phyloP scores from a whole-genome alignment of 1,139 yeast species.

The Scheffersomyces quercinus region DNA sequence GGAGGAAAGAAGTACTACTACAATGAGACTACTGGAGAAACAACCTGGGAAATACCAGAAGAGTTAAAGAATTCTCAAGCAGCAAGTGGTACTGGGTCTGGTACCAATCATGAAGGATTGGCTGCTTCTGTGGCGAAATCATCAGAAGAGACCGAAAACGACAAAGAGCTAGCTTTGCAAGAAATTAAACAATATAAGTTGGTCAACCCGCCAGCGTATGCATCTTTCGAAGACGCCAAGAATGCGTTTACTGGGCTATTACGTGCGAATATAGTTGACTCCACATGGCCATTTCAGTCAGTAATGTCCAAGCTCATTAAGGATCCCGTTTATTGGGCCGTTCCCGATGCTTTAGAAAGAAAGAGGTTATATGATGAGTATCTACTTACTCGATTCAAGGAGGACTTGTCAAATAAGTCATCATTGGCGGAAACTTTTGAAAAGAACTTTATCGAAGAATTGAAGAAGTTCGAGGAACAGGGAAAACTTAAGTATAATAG shows the following conservation, averaged over 20 bases:
- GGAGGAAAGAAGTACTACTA: slow-evolving; percentile 76
- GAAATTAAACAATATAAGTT: slow-evolving; percentile 8
- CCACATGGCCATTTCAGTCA: slow-evolving; percentile 73
- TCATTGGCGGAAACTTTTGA: slow-evolving; percentile 56
- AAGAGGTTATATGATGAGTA: slow-evolving; percentile 67
- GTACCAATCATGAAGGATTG: not conserved
- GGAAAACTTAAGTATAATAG: slow-evolving; percentile 56
- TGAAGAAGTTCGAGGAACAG: slow-evolving; percentile 33
- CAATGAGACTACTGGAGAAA: slow-evolving; percentile 61
- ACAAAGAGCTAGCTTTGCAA: slow-evolving; percentile 13
- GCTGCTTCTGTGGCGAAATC: slow-evolving; percentile 4
- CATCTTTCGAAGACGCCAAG: slow-evolving; percentile 37
- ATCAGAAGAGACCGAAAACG: slow-evolving; percentile 10
- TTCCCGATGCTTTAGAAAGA: slow-evolving; percentile 61
- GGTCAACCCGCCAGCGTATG: slow-evolving; percentile 15
- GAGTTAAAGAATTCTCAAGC: slow-evolving; percentile 23
- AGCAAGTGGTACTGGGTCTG: not conserved
- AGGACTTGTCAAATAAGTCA: slow-evolving; percentile 54
- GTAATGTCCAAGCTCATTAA: slow-evolving; percentile 61
- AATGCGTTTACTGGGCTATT: slow-evolving; percentile 54
- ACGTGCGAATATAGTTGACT: slow-evolving; percentile 55
- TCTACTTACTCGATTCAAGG: slow-evolving; percentile 53
- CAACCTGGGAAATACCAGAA: slow-evolving; percentile 79
- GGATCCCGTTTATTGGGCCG: slow-evolving; percentile 70
- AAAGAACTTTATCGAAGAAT: slow-evolving; percentile 50